Evolutionary conservation across 1,284 basidiomycete species (phyloP), one percentile per base, ranked within the genome.

Genomic region (Pseudozyma thailandica): DNA sequence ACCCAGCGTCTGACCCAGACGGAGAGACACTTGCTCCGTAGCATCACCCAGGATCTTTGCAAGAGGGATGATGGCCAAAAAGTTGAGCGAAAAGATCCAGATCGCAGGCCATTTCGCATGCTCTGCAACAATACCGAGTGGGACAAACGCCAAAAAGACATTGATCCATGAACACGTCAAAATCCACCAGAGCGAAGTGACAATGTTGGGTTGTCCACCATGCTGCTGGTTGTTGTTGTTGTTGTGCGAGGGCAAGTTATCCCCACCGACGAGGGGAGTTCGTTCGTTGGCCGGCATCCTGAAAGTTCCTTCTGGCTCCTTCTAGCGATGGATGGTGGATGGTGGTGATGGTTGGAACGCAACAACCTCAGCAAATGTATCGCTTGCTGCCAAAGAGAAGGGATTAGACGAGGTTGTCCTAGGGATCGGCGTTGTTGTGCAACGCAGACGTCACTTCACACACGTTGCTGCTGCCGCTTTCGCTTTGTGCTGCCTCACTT

Each of bases 1-100:
- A 21, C 81, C 81, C 23, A 82, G 50, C 12, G 81, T 82, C 38
- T 79, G 72, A 13, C 81, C 81, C 30, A 82, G 60, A 16, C 72
- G 72, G 25, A 82, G 45, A 9, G 71, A 69, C 8, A 73, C 77
- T 44, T 82, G 81, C 57, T 82, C 81, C 2, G 81, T 82, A 6
- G 75, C 73, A 64, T 82, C 81, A 6, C 81, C 81, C 0, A 82
- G 63, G 45, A 82, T 74, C 70, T 82, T 82, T 37, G 81, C 81
- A 10, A 82, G 72, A 10, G 81, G 81, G 33, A 81, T 71, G 49
- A 82, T 82, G 44, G 81, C 81, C 7, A 82, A 48, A 25, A 82
- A 82, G 61, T 82, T 82, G 50, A 82, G 66, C n/a, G 51, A 23
- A 27, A 82, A 82, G 37, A 80, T 68, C 54, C 72, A 62, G 18